These are phyloP conservation scores for Paraphaeosphaeria sporulosa DNA, from an alignment of 2,329 filamentous ascomycete genomes.

Conservation along the genomic window DNA sequence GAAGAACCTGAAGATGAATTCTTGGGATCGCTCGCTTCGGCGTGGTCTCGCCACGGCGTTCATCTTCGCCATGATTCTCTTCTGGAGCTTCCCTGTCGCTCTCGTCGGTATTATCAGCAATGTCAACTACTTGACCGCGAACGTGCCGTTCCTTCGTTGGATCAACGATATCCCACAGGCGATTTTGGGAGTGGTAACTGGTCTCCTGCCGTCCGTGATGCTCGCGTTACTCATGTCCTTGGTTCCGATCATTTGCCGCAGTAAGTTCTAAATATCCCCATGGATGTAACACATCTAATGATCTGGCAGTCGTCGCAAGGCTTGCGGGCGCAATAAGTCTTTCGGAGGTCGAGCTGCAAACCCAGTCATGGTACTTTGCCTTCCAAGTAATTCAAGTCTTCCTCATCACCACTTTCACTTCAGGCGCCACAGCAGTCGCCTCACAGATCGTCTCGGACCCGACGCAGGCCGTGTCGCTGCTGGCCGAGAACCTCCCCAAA, in stretches of 20 bases:
- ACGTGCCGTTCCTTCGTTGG: conserved; percentile 33
- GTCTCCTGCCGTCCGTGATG: conserved; percentile 52
- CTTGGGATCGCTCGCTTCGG: conserved; percentile 7
- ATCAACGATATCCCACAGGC: conserved; percentile 50
- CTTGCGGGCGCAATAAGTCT: conserved; percentile 49
- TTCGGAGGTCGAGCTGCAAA: conserved; percentile 68
- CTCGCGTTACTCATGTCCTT: conserved; percentile 54
- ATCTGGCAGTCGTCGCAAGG: conserved; percentile 42
- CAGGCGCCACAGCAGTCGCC: conserved; percentile 71
- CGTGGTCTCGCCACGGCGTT: neutral
- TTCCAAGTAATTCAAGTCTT: conserved; percentile 97
- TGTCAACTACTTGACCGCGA: conserved; percentile 11
- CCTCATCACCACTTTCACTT: conserved; percentile 81
- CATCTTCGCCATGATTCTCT: conserved; percentile 10
- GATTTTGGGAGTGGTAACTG: conserved; percentile 54
- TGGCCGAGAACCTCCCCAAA: conserved; percentile 80
- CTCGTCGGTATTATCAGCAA: conserved; percentile 12
- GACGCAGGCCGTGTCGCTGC: conserved; percentile 64
- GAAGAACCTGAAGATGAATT: conserved; percentile 12
- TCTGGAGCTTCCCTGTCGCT: conserved; percentile 10
- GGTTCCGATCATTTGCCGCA: conserved; percentile 52
- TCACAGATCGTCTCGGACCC: conserved; percentile 69
- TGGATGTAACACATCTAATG: neutral
- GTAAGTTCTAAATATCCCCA: conserved; percentile 21
- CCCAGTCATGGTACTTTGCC: conserved; percentile 89